Base-by-base conservation (phyloP, 805 yeast genomes). In the Candida tibetensis region DNA sequence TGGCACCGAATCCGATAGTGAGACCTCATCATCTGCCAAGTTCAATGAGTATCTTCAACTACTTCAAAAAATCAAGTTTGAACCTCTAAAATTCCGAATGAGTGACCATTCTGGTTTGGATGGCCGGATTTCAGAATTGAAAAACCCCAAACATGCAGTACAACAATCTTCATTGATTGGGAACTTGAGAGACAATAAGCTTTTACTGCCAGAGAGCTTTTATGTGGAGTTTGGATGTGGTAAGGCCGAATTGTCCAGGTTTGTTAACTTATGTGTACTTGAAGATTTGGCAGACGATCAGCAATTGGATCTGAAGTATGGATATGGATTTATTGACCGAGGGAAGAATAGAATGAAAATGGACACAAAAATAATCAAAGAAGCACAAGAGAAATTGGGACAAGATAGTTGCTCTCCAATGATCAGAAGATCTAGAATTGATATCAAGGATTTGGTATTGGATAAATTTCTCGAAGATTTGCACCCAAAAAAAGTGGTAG, bases 211-310 rank as follows among this genome's bases (percentile, higher is more conserved):
- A 2, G 39, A 56, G 14, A 42, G 44, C 26, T 61, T 69, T 35
- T 77, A 78, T 53, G 55, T 84, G 19, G 97, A 89, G 59, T 88
- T 87, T 66, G 97, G 97, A 0, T 85, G 95, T 57, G 97, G 97
- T 0, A 76, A 90, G 45, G 95, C 86, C 2, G 96, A 90, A 54
- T 69, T 89, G 17, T 74, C 89, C 1, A 61, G 95, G 41, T 84
- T 79, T 49, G 63, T 85, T 9, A 70, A 67, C 53, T 37, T 55
- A 15, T 66, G 73, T 45, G 44, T 64, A 2, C 40, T 64, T 5
- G 45, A 50, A 19, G 66, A 56, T 19, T 33, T 39, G 26, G 27
- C 33, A 17, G 33, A 26, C n/a, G 15, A 17, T 2, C 15, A 12
- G 17, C 4, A 33, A 5, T 6, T 30, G 21, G 13, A 8, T 12